phyloP scores from a whole-genome alignment of 352 stramenopile species.

The Globisporangium parvum region DNA sequence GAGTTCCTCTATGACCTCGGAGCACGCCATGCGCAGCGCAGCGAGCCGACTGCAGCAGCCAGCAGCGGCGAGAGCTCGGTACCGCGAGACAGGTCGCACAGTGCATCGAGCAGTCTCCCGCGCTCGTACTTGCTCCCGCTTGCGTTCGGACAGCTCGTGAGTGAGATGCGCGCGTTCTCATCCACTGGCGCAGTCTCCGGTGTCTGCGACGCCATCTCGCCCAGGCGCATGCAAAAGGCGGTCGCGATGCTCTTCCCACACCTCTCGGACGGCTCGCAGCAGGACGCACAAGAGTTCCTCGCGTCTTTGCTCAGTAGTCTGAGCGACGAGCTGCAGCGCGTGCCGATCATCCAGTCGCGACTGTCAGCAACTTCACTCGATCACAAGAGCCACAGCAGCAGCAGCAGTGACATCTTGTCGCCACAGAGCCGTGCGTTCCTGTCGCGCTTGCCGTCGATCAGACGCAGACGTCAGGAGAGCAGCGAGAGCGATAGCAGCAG shows the following conservation, averaged over 20 bases:
- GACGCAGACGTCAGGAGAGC: not conserved
- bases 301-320: constrained; percentile 89
- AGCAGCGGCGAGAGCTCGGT: too few relatives aligned
- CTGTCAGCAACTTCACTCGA: constrained; percentile 21
- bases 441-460: constrained; percentile 16
- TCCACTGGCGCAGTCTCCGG: constrained; percentile 19
- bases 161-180: constrained; percentile 28
- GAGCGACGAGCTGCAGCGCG: constrained; percentile 89
- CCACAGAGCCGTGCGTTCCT: constrained; percentile 25
- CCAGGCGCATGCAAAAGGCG: constrained; percentile 64
- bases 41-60: not conserved
- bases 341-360: constrained; percentile 5
- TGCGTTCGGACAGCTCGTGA: constrained; percentile 81
- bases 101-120: not conserved
- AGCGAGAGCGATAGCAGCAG: not conserved
- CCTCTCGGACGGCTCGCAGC: constrained; percentile 91
- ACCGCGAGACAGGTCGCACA: too few relatives aligned
- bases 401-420: constrained; percentile 47
- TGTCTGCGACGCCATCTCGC: constrained; percentile 39
- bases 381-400: not conserved
- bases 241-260: constrained; percentile 77
- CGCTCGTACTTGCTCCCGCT: constrained; percentile 30
- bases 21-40: constrained; percentile 21
- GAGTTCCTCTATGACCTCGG: constrained; percentile 89
- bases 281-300: constrained; percentile 96